Conservation (phyloP, 148 eudicot genomes). For the Amaranthus palmeri region DNA sequence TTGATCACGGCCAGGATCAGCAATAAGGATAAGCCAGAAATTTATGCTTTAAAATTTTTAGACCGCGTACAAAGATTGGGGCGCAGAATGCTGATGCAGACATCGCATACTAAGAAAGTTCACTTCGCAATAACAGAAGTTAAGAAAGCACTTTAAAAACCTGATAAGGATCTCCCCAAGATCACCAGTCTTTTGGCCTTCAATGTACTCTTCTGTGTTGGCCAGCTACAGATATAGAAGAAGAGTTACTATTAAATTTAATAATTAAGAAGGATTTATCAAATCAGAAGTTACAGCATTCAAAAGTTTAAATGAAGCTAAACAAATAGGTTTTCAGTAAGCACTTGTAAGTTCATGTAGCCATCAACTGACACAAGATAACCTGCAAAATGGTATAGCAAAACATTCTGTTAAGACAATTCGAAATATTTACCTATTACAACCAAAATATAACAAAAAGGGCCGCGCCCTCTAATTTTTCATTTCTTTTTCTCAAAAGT, state of each 20-base stretch:
- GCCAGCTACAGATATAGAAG: conserved; percentile 46
- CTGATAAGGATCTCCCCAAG: conserved; percentile 93
- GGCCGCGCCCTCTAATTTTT: too few species aligned
- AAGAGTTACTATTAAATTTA: conserved; percentile 4
- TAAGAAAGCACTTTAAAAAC: conserved; percentile 26
- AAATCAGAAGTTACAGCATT: not conserved
- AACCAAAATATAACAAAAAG: not conserved
- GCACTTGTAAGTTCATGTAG: conserved; percentile 64
- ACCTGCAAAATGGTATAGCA: conserved; percentile 32
- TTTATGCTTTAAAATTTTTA: too few species aligned
- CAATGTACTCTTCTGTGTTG: conserved; percentile 80
- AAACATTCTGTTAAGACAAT: conserved; percentile 12
- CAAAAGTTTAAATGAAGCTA: conserved; percentile 2
- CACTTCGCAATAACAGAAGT: not conserved
- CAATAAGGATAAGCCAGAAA: too few species aligned
- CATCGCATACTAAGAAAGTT: not conserved
- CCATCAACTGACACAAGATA: conserved; percentile 56
- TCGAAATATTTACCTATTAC: not conserved
- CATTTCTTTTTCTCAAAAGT: too few species aligned
- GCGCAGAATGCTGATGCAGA: too few species aligned
- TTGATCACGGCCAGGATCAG: too few species aligned
- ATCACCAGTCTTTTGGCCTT: conserved; percentile 72
- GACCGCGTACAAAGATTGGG: too few species aligned
- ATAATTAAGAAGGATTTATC: not conserved
- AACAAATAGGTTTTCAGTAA: conserved; percentile 3